Conservation (phyloP, 805 yeast species). For the Yarrowia sp. region DNA sequence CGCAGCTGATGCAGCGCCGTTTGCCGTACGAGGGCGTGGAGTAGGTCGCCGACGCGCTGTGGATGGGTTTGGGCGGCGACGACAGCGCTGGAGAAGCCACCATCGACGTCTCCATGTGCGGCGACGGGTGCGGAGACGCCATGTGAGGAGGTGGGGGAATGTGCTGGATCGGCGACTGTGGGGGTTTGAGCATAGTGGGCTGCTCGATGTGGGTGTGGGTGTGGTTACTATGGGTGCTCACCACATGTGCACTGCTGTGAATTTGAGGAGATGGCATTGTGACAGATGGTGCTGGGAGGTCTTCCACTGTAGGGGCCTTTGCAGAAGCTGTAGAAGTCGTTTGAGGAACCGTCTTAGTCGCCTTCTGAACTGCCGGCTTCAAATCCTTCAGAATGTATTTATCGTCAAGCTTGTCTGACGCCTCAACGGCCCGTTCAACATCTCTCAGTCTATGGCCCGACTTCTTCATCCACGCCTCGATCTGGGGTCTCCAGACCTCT, state of each 20-base stretch:
- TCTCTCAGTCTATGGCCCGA: constrained; percentile 45
- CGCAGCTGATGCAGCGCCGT: constrained; percentile 87
- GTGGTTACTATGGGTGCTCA: background rate
- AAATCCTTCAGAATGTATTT: constrained; percentile 6
- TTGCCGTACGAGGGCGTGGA: constrained; percentile 32
- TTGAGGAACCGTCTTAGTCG: no score
- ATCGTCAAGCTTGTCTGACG: constrained; percentile 34
- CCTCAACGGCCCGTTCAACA: constrained; percentile 28
- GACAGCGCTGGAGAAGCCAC: constrained; percentile 11
- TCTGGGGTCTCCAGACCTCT: constrained; percentile 51
- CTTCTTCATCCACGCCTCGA: constrained; percentile 51
- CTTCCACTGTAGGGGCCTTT: background rate
- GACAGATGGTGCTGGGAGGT: background rate
- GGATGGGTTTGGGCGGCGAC: constrained; percentile 20
- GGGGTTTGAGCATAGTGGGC: constrained; percentile 9
- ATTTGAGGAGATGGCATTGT: constrained; percentile 24
- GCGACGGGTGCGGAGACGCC: constrained; percentile 21
- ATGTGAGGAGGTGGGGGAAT: constrained; percentile 22
- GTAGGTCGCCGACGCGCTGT: background rate
- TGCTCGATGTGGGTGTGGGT: background rate
- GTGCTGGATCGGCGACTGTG: constrained; percentile 33
- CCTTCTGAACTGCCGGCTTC: background rate
- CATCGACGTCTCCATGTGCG: constrained; percentile 21
- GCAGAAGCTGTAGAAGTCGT: no score
- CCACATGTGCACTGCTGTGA: constrained; percentile 5